A percentile compares a stretch with the other conserved stretches of the same genome.
phyloP scores from a whole-genome alignment of 257 asterid species.

The Solanum pimpinellifolium region DNA sequence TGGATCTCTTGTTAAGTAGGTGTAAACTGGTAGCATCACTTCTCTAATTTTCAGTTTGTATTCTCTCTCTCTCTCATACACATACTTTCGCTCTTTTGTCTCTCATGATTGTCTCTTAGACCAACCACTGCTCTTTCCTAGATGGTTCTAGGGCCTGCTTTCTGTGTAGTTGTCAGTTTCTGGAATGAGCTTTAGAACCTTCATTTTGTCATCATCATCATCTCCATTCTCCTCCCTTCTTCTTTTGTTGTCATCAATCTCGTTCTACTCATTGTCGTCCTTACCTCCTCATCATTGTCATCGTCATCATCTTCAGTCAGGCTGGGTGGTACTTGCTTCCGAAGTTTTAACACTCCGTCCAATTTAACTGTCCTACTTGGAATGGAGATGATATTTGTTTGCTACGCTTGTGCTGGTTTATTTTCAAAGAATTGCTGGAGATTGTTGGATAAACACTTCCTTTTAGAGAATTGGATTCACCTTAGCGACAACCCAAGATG shows the following conservation, averaged over 20 bases:
- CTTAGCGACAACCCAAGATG: background rate
- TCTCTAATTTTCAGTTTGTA: background rate
- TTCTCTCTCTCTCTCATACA: background rate
- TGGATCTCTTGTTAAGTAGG: background rate
- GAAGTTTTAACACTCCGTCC: background rate
- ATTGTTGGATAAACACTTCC: background rate
- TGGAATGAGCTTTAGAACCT: background rate
- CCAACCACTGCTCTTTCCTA: background rate
- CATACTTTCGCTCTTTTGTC: background rate
- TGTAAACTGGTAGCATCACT: background rate
- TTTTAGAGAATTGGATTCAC: background rate
- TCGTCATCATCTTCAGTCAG: background rate
- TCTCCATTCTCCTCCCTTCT: background rate
- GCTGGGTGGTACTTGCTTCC: background rate
- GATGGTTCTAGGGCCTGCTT: background rate
- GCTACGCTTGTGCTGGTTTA: background rate
- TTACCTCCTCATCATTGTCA: background rate
- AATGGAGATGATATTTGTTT: background rate
- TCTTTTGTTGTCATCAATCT: background rate
- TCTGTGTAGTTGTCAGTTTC: background rate
- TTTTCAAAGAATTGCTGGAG: background rate
- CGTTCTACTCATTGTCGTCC: background rate
- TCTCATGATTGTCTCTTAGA: background rate
- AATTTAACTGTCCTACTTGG: background rate
- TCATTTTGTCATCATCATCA: background rate